These are phyloP conservation scores for Psilocybe cyanescens DNA, from an alignment of 768 basidiomycete species.

Conservation along the genomic window DNA sequence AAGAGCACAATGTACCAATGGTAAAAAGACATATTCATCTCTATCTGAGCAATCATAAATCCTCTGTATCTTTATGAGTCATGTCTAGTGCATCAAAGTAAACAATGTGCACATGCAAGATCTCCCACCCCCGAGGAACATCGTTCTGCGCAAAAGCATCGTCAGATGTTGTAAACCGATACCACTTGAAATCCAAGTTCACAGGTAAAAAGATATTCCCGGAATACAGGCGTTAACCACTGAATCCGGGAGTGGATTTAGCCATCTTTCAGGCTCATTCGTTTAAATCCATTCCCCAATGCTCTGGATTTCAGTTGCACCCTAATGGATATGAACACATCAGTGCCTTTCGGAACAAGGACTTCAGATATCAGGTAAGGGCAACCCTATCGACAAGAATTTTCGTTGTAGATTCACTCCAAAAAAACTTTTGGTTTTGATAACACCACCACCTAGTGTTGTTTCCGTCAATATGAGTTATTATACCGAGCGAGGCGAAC, in stretches of 20 bases:
- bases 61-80: slow-evolving; percentile 32
- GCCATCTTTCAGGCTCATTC: slow-evolving; percentile 48
- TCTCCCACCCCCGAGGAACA: slow-evolving; percentile 46
- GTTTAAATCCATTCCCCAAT: slow-evolving; percentile 45
- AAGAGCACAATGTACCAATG: background rate
- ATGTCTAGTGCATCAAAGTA: background rate
- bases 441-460: no score
- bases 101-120: slow-evolving; percentile 46
- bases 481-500: no score
- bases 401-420: no score
- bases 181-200: background rate
- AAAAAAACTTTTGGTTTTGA: no score
- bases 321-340: slow-evolving; percentile 40
- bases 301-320: slow-evolving; percentile 34
- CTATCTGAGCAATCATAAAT: slow-evolving; percentile 58
- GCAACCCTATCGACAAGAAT: no score
- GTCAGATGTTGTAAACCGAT: background rate
- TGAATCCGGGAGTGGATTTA: slow-evolving; percentile 20
- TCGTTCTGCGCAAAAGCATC: slow-evolving; percentile 23
- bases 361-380: slow-evolving; percentile 18
- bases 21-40: slow-evolving; percentile 46
- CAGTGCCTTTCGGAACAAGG: slow-evolving; percentile 43
- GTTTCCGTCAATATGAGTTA: no score
- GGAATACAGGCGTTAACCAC: slow-evolving; percentile 22
- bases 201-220: slow-evolving; percentile 27